Conservation (phyloP, 805 yeast species). For the Teunomyces aglyptinius region DNA sequence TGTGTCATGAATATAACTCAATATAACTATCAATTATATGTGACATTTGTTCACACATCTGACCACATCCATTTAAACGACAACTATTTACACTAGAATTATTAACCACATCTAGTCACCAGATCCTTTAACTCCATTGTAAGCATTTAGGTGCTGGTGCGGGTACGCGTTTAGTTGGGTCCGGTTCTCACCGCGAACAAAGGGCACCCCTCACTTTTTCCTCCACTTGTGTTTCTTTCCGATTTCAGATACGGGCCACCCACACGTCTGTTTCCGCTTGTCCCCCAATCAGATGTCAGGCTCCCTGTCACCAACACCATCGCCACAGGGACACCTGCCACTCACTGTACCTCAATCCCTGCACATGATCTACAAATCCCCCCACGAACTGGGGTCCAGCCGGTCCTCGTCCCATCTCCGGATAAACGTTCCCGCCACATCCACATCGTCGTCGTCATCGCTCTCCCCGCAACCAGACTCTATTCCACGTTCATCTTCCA, state of each 20-base stretch:
- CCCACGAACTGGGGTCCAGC: not conserved
- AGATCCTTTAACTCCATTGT: too few species aligned
- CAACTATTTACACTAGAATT: too few species aligned
- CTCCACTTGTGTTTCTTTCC: not conserved
- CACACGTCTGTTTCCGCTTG: not conserved
- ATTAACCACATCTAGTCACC: too few species aligned
- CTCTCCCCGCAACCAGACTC: not conserved
- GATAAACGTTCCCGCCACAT: constrained; percentile 1
- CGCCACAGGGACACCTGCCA: not conserved
- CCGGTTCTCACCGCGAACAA: not conserved
- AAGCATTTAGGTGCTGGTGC: too few species aligned
- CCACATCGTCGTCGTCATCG: not conserved
- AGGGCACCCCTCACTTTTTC: constrained; percentile 1
- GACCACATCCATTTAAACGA: too few species aligned
- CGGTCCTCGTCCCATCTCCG: not conserved
- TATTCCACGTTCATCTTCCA: not conserved
- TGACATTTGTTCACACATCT: too few species aligned
- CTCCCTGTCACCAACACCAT: not conserved
- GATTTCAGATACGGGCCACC: not conserved
- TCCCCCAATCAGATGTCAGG: not conserved
- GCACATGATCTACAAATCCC: not conserved
- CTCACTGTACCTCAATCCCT: not conserved
- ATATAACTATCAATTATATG: too few species aligned
- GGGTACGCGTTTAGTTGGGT: too few species aligned
- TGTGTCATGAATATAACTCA: too few species aligned